These are phyloP conservation scores for Scheffersomyces stipitis DNA, from an alignment of 805 yeast genomes.

Conservation along the genomic window DNA sequence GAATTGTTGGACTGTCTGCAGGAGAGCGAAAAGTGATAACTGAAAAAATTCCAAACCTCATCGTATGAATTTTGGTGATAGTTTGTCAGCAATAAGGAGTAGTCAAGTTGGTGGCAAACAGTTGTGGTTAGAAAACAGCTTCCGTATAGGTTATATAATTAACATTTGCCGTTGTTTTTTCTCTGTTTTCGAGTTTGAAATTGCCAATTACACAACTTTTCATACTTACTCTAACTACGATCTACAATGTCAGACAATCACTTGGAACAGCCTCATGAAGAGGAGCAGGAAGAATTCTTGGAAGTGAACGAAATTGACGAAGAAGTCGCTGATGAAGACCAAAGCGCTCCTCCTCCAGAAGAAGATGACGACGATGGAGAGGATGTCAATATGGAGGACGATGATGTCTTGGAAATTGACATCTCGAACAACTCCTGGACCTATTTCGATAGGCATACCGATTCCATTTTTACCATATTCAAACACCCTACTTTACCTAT, in stretches of 20 bases:
- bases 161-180: too few species aligned
- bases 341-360: slow-evolving; percentile 32
- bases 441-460: slow-evolving; percentile 87
- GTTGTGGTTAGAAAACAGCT: too few species aligned
- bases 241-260: slow-evolving; percentile 9
- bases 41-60: too few species aligned
- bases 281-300: slow-evolving; percentile 32
- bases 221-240: too few species aligned
- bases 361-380: slow-evolving; percentile 32
- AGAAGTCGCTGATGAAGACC: slow-evolving; percentile 30
- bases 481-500: slow-evolving; percentile 82
- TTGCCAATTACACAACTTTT: too few species aligned
- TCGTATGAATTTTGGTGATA: too few species aligned
- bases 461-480: slow-evolving; percentile 80
- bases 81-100: too few species aligned
- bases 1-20: too few species aligned
- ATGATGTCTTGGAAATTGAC: slow-evolving; percentile 70
- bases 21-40: too few species aligned
- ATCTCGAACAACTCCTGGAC: slow-evolving; percentile 85
- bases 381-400: slow-evolving; percentile 35
- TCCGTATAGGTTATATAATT: too few species aligned
- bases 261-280: slow-evolving; percentile 11
- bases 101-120: too few species aligned
- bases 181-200: too few species aligned
- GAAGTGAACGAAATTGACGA: slow-evolving; percentile 34